Evolutionary conservation across 768 basidiomycete species (phyloP).

Genomic region (Lyophyllum shimeji): DNA sequence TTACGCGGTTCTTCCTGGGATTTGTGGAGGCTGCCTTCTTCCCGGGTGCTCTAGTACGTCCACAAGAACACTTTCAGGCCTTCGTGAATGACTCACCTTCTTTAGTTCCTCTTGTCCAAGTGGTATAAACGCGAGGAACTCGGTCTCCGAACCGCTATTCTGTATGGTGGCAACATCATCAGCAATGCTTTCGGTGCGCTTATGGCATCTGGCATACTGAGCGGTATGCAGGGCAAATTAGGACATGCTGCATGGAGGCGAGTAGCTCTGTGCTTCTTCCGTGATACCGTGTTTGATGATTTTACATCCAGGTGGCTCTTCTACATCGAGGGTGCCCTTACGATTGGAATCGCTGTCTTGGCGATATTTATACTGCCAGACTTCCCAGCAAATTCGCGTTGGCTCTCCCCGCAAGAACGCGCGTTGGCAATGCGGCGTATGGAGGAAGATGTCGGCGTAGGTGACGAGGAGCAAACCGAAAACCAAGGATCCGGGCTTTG

Average conservation of each 20-base stretch:
- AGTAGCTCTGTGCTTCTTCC: slow-evolving; percentile 9
- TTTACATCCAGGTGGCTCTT: slow-evolving; percentile 59
- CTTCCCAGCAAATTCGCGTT: slow-evolving; percentile 57
- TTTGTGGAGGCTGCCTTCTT: slow-evolving; percentile 74
- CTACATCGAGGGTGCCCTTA: slow-evolving; percentile 64
- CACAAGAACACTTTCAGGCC: slow-evolving; percentile 5
- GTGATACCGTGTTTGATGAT: not conserved
- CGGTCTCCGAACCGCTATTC: slow-evolving; percentile 63
- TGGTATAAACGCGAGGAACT: slow-evolving; percentile 78
- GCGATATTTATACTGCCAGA: slow-evolving; percentile 72
- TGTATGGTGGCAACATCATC: slow-evolving; percentile 72
- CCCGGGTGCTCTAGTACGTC: slow-evolving; percentile 55
- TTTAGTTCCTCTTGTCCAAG: slow-evolving; percentile 54
- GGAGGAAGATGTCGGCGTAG: slow-evolving; percentile 52
- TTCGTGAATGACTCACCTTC: not conserved
- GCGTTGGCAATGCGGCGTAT: slow-evolving; percentile 59
- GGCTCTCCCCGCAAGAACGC: slow-evolving; percentile 58
- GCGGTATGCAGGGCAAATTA: slow-evolving; percentile 65
- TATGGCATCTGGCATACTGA: slow-evolving; percentile 74
- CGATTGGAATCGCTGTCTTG: slow-evolving; percentile 44
- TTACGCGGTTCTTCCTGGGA: slow-evolving; percentile 76
- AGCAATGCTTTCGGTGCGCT: slow-evolving; percentile 83
- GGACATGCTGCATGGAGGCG: slow-evolving; percentile 76
- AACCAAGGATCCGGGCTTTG: slow-evolving; percentile 43
- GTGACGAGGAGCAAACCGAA: slow-evolving; percentile 23